Evolutionary conservation across 257 asterid genomes (phyloP).

Genomic region (Solanum chilense): DNA sequence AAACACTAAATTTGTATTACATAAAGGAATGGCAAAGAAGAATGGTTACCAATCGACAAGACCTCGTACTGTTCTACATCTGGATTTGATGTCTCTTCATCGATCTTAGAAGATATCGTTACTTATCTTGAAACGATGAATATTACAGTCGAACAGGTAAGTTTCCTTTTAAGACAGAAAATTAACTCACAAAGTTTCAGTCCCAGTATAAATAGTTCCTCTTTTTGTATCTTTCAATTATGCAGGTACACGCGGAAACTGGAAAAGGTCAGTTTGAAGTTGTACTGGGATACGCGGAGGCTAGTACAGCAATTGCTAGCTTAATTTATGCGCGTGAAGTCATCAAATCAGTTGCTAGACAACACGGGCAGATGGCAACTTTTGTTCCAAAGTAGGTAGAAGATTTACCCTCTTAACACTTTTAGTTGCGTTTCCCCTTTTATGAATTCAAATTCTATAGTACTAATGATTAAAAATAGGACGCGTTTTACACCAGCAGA

Average conservation of each 20-base stretch:
- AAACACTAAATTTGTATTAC: conserved; percentile 34
- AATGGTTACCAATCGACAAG: conserved; percentile 79
- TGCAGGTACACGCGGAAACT: conserved; percentile 75
- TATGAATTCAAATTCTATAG: neutral
- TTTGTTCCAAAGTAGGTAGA: conserved; percentile 79
- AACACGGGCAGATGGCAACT: conserved; percentile 77
- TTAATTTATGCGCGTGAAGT: conserved; percentile 70
- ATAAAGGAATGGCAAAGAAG: conserved; percentile 68
- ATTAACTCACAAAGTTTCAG: neutral
- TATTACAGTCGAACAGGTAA: conserved; percentile 83
- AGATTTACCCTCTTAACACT: neutral
- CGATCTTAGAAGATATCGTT: conserved; percentile 50
- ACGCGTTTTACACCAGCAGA: neutral
- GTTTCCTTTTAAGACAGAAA: neutral
- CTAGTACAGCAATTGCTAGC: conserved; percentile 54
- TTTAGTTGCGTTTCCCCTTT: neutral
- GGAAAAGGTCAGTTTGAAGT: conserved; percentile 85
- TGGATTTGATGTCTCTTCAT: conserved; percentile 70
- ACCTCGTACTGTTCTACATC: conserved; percentile 65
- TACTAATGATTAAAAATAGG: neutral
- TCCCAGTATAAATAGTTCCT: neutral
- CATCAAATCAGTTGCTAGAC: conserved; percentile 70
- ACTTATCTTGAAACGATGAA: conserved; percentile 57
- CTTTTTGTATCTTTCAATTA: conserved; percentile 8
- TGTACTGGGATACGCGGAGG: conserved; percentile 56